These are phyloP conservation scores for Entophlyctis luteolus DNA, from an alignment of 192 early-diverging fungal species.

Conservation along the genomic window DNA sequence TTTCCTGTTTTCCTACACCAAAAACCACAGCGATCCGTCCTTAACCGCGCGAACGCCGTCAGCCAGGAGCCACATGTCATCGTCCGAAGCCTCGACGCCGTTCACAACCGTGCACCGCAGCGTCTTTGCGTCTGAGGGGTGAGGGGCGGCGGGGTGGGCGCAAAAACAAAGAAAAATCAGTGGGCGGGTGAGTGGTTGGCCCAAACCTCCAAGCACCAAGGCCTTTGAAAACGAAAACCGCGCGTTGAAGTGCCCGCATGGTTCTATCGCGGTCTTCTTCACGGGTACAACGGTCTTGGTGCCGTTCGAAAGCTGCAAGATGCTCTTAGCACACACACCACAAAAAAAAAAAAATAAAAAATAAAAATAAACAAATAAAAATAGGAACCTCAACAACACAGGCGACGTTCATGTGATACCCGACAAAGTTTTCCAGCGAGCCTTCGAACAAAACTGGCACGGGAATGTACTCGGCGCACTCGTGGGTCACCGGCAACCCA, in stretches of 20 bases:
- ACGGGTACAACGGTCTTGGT: background rate
- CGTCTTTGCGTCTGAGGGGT: no score
- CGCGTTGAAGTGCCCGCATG: background rate
- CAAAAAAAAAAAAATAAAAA: background rate
- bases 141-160: no score
- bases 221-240: background rate
- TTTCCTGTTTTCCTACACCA: no score
- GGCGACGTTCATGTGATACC: background rate
- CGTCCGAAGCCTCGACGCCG: no score
- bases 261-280: background rate
- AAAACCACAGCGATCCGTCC: no score
- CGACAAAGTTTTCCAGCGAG: background rate
- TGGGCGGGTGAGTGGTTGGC: no score
- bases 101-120: no score
- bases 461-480: constrained; percentile 6
- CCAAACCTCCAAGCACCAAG: background rate
- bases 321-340: background rate
- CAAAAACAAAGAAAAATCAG: no score
- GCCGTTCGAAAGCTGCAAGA: background rate
- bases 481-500: background rate
- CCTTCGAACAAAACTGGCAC: constrained; percentile 15
- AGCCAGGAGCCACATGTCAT: no score
- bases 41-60: no score
- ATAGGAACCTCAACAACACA: background rate
- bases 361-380: background rate